Percentiles rank a stretch among this genome's conserved stretches.
Conservation (phyloP, 2,329 filamentous ascomycete genomes). For the Fusarium annulatum region DNA sequence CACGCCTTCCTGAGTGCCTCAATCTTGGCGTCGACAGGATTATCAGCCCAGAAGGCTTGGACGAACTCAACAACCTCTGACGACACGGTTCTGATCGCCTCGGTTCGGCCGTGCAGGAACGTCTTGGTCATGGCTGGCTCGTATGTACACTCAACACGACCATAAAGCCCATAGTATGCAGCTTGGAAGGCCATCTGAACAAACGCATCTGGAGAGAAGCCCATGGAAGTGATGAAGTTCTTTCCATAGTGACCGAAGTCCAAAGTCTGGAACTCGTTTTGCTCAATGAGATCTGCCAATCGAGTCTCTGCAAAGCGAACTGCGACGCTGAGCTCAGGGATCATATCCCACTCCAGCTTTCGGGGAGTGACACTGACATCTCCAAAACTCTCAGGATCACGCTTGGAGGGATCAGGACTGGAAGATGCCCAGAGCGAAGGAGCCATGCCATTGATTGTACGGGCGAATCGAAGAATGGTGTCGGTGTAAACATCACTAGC, state of each 20-base stretch:
- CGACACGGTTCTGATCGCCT: constrained; percentile 89
- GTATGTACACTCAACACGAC: constrained; percentile 92
- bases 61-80: constrained; percentile 88
- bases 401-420: constrained; percentile 91
- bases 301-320: constrained; percentile 95
- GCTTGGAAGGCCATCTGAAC: constrained; percentile 99
- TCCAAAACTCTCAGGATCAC: constrained; percentile 90
- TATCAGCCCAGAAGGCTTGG: constrained; percentile 93
- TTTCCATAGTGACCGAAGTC: constrained; percentile 93
- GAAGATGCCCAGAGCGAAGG: constrained; percentile 91
- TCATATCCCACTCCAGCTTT: constrained; percentile 98
- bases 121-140: constrained; percentile 98
- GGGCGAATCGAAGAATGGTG: constrained; percentile 94
- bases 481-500: constrained; percentile 97
- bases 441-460: constrained; percentile 93
- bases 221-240: constrained; percentile 97
- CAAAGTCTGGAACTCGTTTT: constrained; percentile 94
- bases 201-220: constrained; percentile 96
- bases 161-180: constrained; percentile 96
- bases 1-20: constrained; percentile 87
- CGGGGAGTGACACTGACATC: constrained; percentile 94
- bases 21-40: constrained; percentile 83
- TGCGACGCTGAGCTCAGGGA: constrained; percentile 88
- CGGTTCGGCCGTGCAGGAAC: constrained; percentile 92
- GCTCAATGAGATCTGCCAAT: constrained; percentile 91